Conservation (phyloP, 768 basidiomycete species). For the Porphyrellus cyaneotinctus region DNA sequence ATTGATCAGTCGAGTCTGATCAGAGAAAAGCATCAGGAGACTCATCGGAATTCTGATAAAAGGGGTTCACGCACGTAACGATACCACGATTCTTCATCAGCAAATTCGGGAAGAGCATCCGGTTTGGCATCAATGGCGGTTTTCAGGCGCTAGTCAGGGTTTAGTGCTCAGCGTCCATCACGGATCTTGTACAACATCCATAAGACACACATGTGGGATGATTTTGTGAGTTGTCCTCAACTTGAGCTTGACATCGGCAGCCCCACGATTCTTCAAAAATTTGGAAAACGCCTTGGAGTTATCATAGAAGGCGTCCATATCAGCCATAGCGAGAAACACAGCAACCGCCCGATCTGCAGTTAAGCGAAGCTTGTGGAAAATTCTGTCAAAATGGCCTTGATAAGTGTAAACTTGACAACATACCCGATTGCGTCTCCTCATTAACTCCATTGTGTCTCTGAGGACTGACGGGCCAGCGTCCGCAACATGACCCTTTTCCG, state of each 20-base stretch:
- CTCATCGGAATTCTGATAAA: not conserved
- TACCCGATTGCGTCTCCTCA: slow-evolving; percentile 18
- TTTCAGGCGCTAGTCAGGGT: slow-evolving; percentile 30
- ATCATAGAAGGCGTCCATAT: slow-evolving; percentile 32
- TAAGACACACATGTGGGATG: slow-evolving; percentile 37
- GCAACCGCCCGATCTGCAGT: not conserved
- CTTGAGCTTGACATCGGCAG: slow-evolving; percentile 20
- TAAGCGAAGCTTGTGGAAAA: slow-evolving; percentile 6
- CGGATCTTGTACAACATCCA: not conserved
- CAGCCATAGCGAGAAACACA: slow-evolving; percentile 6
- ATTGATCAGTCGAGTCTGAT: slow-evolving; percentile 19
- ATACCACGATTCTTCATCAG: slow-evolving; percentile 34
- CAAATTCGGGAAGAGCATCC: slow-evolving; percentile 32
- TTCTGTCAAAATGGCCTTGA: not conserved
- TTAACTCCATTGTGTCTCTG: slow-evolving; percentile 1
- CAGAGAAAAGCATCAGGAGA: not conserved
- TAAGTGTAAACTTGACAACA: not conserved
- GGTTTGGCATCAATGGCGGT: slow-evolving; percentile 26
- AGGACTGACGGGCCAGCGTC: slow-evolving; percentile 3
- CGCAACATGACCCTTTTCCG: not conserved
- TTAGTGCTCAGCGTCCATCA: not conserved
- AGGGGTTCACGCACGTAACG: slow-evolving; percentile 21
- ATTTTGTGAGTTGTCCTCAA: slow-evolving; percentile 31
- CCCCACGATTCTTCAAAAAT: slow-evolving; percentile 31
- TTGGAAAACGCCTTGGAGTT: slow-evolving; percentile 34